Conservation (phyloP, 345 rosid species). For the Eucalyptus guilfoylei region DNA sequence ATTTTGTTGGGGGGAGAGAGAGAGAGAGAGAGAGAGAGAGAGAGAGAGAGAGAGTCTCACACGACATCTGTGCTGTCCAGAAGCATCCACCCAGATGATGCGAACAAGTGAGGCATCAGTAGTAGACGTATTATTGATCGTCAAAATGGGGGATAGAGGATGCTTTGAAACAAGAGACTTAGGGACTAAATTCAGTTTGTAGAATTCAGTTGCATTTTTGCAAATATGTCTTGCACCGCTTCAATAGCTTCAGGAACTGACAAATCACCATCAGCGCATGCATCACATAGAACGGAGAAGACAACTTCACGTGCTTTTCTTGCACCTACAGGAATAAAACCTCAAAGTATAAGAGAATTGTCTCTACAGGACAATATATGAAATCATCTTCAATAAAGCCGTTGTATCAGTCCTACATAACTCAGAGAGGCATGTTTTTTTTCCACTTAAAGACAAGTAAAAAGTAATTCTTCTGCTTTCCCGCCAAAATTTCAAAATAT, state of each 20-base stretch:
- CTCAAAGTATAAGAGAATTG: neutral
- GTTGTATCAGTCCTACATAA: neutral
- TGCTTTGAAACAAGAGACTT: constrained; percentile 8
- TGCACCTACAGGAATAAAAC: constrained; percentile 39
- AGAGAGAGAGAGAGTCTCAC: constrained; percentile 29
- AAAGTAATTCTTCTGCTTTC: neutral
- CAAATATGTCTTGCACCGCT: constrained; percentile 72
- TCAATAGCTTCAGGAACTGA: constrained; percentile 70
- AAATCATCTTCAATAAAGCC: neutral
- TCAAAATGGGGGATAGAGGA: neutral
- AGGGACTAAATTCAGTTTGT: constrained; percentile 34
- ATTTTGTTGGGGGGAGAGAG: neutral
- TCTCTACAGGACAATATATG: neutral
- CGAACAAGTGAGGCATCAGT: constrained; percentile 48
- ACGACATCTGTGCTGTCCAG: constrained; percentile 95
- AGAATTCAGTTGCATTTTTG: constrained; percentile 51
- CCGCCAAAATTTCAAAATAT: neutral
- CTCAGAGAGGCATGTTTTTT: neutral
- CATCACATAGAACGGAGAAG: constrained; percentile 57
- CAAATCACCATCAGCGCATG: constrained; percentile 65
- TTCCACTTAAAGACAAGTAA: neutral
- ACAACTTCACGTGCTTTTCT: constrained; percentile 73
- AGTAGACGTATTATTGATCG: constrained; percentile 7
- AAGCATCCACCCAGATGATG: constrained; percentile 77
- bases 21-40: neutral